Percentiles rank a stretch among this genome's conserved stretches.
phyloP scores from a whole-genome alignment of 208 protist species.

The Leishmania gerbilli region DNA sequence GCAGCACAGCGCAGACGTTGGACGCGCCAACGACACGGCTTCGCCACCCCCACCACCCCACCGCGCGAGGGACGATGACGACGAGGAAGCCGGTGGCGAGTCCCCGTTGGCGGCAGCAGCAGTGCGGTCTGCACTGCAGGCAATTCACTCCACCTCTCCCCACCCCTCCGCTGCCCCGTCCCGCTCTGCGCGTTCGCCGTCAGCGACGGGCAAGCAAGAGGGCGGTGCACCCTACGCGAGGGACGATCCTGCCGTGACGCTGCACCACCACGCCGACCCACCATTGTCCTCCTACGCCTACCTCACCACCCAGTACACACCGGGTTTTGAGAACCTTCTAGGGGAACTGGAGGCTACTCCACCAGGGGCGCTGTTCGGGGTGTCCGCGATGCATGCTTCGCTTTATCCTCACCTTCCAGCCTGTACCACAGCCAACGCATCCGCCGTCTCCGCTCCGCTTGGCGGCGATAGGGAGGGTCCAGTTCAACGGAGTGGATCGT shows the following conservation, averaged over 20 bases:
- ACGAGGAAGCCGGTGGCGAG: slow-evolving; percentile 30
- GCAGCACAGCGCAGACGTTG: background rate
- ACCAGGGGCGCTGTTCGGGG: slow-evolving; percentile 2
- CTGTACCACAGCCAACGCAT: background rate
- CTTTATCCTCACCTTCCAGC: background rate
- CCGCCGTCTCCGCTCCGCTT: background rate
- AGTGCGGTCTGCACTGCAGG: slow-evolving; percentile 12
- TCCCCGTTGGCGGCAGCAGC: slow-evolving; percentile 19
- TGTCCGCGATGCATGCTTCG: background rate
- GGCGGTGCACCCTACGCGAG: background rate
- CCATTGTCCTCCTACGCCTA: slow-evolving; percentile 3
- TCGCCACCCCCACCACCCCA: background rate
- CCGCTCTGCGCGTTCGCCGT: background rate
- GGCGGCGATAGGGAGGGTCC: background rate
- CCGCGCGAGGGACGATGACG: slow-evolving; percentile 15
- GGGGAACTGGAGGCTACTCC: slow-evolving; percentile 26
- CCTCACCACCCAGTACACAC: slow-evolving; percentile 25
- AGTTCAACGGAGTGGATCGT: background rate
- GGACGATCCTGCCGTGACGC: background rate
- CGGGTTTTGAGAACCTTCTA: slow-evolving; percentile 22
- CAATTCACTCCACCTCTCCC: slow-evolving; percentile 11
- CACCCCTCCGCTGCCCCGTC: background rate
- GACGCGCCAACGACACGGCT: background rate
- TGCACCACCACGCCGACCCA: background rate
- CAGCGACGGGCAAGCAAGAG: background rate